Conservation (phyloP, 169 alveolate genomes). For the Eimeria mitis region DNA sequence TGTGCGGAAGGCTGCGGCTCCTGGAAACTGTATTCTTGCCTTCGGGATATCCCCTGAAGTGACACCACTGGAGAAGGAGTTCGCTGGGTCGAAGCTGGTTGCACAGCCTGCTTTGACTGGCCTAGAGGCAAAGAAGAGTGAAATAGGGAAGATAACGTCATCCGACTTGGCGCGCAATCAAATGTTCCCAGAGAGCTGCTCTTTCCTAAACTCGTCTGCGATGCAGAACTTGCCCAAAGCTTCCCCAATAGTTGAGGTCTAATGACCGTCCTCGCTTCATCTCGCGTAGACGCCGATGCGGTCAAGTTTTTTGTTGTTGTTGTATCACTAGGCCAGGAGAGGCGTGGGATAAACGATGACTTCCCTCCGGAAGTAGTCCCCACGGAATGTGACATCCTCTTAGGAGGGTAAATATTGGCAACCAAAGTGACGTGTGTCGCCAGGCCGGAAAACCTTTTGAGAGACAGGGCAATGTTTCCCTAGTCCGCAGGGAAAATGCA, state of each 20-base stretch:
- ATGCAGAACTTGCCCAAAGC: background rate
- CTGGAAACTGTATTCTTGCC: background rate
- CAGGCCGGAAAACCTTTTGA: background rate
- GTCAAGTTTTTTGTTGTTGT: background rate
- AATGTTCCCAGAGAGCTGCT: background rate
- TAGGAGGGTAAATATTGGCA: background rate
- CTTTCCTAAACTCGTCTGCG: background rate
- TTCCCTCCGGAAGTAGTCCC: background rate
- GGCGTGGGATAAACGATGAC: background rate
- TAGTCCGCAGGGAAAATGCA: background rate
- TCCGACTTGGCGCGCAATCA: conserved; percentile 13
- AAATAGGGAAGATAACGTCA: conserved; percentile 3
- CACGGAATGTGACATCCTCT: background rate
- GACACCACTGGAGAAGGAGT: background rate
- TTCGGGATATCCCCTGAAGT: background rate
- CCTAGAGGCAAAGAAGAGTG: background rate
- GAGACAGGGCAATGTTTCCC: background rate
- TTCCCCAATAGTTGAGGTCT: conserved; percentile 28
- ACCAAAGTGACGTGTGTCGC: background rate
- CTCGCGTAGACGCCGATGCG: background rate
- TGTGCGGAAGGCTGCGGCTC: background rate
- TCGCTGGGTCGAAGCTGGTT: background rate
- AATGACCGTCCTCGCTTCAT: background rate
- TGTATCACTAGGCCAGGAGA: background rate
- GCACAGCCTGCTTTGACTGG: background rate